These are phyloP conservation scores for Plectranthus barbatus DNA, from an alignment of 257 asterid genomes.

Conservation along the genomic window DNA sequence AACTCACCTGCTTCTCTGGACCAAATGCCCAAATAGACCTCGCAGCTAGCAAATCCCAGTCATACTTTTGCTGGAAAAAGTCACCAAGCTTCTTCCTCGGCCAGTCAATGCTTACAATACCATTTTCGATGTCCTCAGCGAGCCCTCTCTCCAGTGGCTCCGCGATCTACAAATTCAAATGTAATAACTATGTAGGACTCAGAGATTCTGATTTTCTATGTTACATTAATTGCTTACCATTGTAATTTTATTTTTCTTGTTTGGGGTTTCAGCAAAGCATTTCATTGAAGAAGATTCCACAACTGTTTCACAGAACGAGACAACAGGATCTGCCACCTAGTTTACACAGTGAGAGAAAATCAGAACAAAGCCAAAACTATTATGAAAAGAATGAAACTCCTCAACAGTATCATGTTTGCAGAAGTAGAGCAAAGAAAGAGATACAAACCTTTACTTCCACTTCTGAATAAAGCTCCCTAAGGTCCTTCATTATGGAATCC, in stretches of 20 bases:
- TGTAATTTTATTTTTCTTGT: conserved; percentile 92
- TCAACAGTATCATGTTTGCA: neutral
- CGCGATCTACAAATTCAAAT: conserved; percentile 54
- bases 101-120: conserved; percentile 87
- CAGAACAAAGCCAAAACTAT: conserved; percentile 3
- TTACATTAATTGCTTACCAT: conserved; percentile 52
- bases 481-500: conserved; percentile 3
- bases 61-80: conserved; percentile 90
- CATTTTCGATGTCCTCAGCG: conserved; percentile 93
- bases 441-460: conserved; percentile 88
- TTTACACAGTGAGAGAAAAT: neutral
- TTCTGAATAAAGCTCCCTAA: conserved; percentile 72
- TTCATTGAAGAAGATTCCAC: conserved; percentile 97
- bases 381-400: neutral
- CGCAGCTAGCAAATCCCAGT: conserved; percentile 99
- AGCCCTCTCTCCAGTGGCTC: conserved; percentile 98
- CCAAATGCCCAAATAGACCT: conserved; percentile 99
- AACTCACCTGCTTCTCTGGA: conserved; percentile 84
- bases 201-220: neutral
- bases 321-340: conserved; percentile 99
- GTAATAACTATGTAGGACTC: conserved; percentile 4
- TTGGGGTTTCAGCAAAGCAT: conserved; percentile 97
- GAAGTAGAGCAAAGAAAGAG: neutral
- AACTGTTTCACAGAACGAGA: conserved; percentile 95
- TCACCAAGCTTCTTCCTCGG: conserved; percentile 86